A percentile compares a stretch with the other conserved stretches of the same genome.
These are phyloP conservation scores for Mortierella sp. DNA, from an alignment of 371 early-diverging fungal genomes.

Conservation along the genomic window DNA sequence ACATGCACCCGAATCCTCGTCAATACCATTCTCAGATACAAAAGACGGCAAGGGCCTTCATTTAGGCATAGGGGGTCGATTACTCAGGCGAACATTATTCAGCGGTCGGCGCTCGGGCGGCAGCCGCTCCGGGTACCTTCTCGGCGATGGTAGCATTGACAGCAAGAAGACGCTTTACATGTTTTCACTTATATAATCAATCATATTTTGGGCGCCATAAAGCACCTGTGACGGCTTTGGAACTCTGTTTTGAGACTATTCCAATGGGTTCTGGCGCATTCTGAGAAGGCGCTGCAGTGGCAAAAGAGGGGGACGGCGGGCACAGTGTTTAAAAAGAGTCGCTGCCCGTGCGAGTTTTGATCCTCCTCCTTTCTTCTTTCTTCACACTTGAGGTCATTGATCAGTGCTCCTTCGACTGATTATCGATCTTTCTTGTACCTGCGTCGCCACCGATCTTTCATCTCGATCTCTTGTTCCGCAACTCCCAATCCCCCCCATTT, in stretches of 20 bases:
- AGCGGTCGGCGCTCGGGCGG: constrained; percentile 13
- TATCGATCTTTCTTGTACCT: constrained; percentile 17
- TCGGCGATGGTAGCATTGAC: constrained; percentile 23
- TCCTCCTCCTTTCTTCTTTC: constrained; percentile 50
- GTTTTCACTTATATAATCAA: constrained; percentile 33
- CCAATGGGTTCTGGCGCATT: too few species aligned
- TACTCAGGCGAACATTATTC: neutral
- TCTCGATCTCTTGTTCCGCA: neutral
- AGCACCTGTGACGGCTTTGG: too few species aligned
- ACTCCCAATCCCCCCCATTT: neutral
- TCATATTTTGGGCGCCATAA: neutral
- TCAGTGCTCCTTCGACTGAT: constrained; percentile 47
- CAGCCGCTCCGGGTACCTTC: constrained; percentile 15
- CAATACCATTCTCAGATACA: too few species aligned
- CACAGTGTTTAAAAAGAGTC: too few species aligned
- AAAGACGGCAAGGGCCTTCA: too few species aligned
- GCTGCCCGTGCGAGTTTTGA: constrained; percentile 8
- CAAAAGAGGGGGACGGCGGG: too few species aligned
- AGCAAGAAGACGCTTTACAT: constrained; percentile 44
- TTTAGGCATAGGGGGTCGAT: neutral
- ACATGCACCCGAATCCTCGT: neutral
- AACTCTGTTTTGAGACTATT: too few species aligned
- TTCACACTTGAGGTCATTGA: constrained; percentile 20
- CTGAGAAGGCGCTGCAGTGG: too few species aligned
- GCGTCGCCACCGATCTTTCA: neutral